Percentiles rank a stretch among this genome's conserved stretches.
Conservation (phyloP, 176 grass and related monocot species). For the Canna indica region DNA sequence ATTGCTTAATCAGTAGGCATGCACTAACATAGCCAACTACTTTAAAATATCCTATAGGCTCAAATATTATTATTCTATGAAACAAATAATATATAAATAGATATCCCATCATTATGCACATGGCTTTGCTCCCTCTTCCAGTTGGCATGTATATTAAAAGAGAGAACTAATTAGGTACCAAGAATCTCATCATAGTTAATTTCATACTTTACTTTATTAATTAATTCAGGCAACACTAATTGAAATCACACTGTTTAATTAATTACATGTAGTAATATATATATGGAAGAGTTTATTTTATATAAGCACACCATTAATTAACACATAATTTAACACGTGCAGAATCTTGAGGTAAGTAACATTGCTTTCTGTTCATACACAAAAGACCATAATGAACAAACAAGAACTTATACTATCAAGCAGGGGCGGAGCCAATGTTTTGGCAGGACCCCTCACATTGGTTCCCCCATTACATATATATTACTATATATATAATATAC, state of each 20-base stretch:
- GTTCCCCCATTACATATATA: too few species aligned
- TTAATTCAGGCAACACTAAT: too few species aligned
- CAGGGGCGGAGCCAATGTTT: too few species aligned
- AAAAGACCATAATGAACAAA: neutral
- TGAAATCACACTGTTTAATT: too few species aligned
- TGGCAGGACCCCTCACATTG: too few species aligned
- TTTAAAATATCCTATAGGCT: too few species aligned
- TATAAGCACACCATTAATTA: neutral
- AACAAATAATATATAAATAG: slow-evolving; percentile 34
- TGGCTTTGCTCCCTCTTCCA: slow-evolving; percentile 51
- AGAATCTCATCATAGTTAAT: slow-evolving; percentile 39
- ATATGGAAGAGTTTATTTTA: neutral
- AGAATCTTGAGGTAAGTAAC: neutral
- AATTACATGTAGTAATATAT: neutral
- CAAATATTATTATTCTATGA: too few species aligned
- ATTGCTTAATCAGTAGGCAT: too few species aligned
- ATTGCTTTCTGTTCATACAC: neutral
- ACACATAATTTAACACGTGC: neutral
- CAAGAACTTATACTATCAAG: neutral
- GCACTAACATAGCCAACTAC: too few species aligned
- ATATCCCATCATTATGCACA: slow-evolving; percentile 70
- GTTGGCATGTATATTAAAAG: slow-evolving; percentile 44
- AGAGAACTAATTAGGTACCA: slow-evolving; percentile 46
- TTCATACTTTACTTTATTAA: too few species aligned
- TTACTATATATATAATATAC: too few species aligned